phyloP scores from a whole-genome alignment of 2,329 filamentous ascomycete genomes.

The Ceratocystis destructans region DNA sequence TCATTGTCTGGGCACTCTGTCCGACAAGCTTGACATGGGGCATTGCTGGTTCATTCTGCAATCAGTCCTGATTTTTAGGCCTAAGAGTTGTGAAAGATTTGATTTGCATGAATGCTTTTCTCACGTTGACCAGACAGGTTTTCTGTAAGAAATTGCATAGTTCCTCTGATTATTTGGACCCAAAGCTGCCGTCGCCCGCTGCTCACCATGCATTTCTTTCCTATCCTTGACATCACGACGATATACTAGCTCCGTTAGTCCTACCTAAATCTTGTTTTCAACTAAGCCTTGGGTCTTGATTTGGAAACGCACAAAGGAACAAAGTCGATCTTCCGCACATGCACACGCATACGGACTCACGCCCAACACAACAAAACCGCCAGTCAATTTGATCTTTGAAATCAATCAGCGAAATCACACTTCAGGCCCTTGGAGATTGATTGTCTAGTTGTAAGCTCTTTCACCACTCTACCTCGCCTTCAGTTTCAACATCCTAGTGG shows the following conservation, averaged over 20 bases:
- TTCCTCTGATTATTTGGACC: slow-evolving; percentile 2
- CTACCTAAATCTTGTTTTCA: not conserved
- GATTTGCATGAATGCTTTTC: slow-evolving; percentile 6
- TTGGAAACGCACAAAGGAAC: not conserved
- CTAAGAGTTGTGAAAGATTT: not conserved
- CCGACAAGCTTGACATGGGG: slow-evolving; percentile 14
- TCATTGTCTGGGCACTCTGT: slow-evolving; percentile 10
- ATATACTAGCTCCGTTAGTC: not conserved
- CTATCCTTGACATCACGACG: not conserved
- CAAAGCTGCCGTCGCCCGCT: not conserved
- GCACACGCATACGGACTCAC: not conserved
- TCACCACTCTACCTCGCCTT: not conserved
- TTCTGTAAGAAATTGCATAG: slow-evolving; percentile 2
- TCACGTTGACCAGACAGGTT: not conserved
- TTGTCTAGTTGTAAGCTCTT: not conserved
- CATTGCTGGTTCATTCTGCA: slow-evolving; percentile 7
- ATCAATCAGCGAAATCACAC: not conserved
- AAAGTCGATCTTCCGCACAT: not conserved
- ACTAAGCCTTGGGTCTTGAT: not conserved
- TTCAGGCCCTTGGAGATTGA: not conserved
- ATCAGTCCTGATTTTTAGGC: slow-evolving; percentile 3
- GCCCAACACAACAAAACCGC: not conserved
- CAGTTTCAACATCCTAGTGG: not conserved
- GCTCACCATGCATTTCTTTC: not conserved
- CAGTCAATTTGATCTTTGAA: not conserved